Base-by-base conservation (phyloP, 2,329 filamentous ascomycete genomes). In the Bipolaris victoriae region DNA sequence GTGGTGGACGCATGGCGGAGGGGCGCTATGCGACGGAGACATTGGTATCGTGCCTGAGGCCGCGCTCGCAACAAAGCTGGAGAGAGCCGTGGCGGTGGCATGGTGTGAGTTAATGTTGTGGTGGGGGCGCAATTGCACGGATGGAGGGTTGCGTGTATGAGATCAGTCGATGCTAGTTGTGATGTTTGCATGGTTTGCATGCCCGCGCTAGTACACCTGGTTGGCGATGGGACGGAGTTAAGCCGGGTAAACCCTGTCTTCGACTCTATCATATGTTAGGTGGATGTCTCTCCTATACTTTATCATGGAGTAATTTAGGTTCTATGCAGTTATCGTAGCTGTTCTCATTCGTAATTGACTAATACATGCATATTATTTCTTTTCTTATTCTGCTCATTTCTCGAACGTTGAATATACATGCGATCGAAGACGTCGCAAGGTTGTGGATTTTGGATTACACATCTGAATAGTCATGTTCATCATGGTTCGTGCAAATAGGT, bases 61-160 rank as follows among this genome's bases (percentile, higher is more conserved):
- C 64, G 68, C n/a, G 65, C 57, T 33, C 69, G 70, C 15, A 72
- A 52, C 6, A 73, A 31, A 3, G 68, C 52, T 20, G 60, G 47
- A 0, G 59, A 55, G 15, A 72, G 63, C 52, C 70, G 65, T 57
- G 65, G 70, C 29, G 71, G 69, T 48, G 64, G 64, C 71, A 73
- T 73, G 52, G 49, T 66, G 55, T 16, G 49, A 11, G 18, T 43
- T 44, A 37, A 9, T 31, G 26, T 40, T 52, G 52, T 40, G 46
- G 31, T 55, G 49, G 51, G 41, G 31, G 45, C 41, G 57, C 51
- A 53, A 55, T 56, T 55, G 37, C 18, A 37, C 53, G 51, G 55
- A 29, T 49, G 26, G 33, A 18, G 50, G 40, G 49, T 55, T 49
- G 41, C 46, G 39, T 46, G 46, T 49, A 62, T 55, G 60, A 66